A percentile compares a stretch with the other conserved stretches of the same genome.
phyloP scores from a whole-genome alignment of 768 basidiomycete genomes.

The Suillus bovinus region DNA sequence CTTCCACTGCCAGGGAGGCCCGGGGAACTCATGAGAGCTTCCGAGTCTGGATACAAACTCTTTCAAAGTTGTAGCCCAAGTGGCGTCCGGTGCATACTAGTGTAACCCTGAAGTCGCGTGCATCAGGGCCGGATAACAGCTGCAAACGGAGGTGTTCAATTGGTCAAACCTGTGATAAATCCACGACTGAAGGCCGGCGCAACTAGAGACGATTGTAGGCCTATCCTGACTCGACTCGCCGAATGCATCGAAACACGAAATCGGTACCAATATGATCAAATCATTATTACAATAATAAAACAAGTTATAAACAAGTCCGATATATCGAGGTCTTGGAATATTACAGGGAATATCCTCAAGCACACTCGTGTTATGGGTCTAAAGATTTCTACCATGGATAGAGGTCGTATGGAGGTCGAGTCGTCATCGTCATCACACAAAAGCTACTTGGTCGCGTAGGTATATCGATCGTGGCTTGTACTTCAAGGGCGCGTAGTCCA shows the following conservation, averaged over 20 bases:
- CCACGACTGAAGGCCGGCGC: neutral
- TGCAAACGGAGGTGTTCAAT: neutral
- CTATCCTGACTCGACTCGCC: neutral
- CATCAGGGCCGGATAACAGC: neutral
- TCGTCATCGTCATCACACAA: constrained; percentile 33
- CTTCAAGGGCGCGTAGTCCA: constrained; percentile 43
- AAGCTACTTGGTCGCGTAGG: constrained; percentile 46
- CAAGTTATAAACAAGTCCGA: neutral
- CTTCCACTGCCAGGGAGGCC: neutral
- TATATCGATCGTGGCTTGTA: constrained; percentile 64
- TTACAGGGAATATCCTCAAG: neutral
- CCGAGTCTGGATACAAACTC: neutral
- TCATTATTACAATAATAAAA: neutral
- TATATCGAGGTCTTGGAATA: neutral
- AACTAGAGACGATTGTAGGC: neutral
- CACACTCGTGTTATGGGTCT: neutral
- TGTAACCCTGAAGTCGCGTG: neutral
- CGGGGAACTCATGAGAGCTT: neutral
- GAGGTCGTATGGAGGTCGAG: neutral
- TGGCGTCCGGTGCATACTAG: constrained; percentile 1
- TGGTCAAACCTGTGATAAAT: neutral
- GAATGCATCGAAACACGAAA: neutral
- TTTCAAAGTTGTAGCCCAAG: neutral
- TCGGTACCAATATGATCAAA: neutral
- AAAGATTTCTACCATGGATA: neutral